Conservation (phyloP, 768 basidiomycete genomes). For the Suillus luteus region DNA sequence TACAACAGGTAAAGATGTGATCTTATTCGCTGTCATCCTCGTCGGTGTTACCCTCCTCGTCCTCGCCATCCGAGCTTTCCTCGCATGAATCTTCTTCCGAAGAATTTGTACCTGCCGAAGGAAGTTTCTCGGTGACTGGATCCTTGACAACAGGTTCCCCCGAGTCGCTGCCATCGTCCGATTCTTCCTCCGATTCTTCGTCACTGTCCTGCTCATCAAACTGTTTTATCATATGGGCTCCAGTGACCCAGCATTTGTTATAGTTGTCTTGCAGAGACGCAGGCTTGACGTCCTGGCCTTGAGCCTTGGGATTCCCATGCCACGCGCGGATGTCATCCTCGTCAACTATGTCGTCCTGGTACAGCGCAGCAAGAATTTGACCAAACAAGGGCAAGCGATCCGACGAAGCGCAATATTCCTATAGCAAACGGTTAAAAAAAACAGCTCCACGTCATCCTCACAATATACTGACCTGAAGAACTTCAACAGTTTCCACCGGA, state of each 20-base stretch:
- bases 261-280: conserved; percentile 53
- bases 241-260: conserved; percentile 68
- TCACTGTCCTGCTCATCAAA: conserved; percentile 77
- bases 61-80: conserved; percentile 21
- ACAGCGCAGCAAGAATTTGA: conserved; percentile 81
- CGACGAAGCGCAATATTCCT: conserved; percentile 70
- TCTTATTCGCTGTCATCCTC: conserved; percentile 18
- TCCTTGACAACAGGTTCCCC: conserved; percentile 14
- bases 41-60: conserved; percentile 4
- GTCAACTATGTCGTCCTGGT: conserved; percentile 90
- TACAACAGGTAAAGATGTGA: background rate
- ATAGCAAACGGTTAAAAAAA: background rate
- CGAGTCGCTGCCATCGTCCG: conserved; percentile 23
- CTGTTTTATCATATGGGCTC: conserved; percentile 76
- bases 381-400: conserved; percentile 75
- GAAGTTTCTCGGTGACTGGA: background rate
- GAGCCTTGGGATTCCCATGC: conserved; percentile 62
- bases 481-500: conserved; percentile 73
- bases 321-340: conserved; percentile 90
- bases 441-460: background rate
- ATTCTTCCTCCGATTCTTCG: conserved; percentile 38
- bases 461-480: conserved; percentile 64
- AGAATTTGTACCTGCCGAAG: background rate
- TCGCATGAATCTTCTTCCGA: conserved; percentile 26
- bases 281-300: conserved; percentile 48